Base-by-base conservation (phyloP, 192 early-diverging fungal genomes). In the Gorgonomyces haynaldii region DNA sequence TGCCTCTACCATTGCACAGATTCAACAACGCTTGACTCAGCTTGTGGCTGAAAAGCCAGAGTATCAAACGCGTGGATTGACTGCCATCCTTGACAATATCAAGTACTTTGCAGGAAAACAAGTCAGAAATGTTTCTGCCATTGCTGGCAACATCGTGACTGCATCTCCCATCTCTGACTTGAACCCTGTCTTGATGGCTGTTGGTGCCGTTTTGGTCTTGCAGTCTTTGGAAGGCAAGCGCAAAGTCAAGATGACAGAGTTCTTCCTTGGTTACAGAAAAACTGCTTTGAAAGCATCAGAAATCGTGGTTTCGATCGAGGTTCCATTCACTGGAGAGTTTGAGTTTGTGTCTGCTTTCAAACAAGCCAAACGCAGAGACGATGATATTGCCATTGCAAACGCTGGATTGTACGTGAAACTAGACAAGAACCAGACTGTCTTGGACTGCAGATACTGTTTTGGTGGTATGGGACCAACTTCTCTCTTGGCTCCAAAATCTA, bases 131-230 rank as follows among this genome's bases (percentile, higher is more conserved):
- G 84, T 88, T 2, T 84, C 89, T 2, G 79, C 81, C 5, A 66
- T 89, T 42, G 89, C 81, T 19, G 89, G 89, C 24, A 91, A 89
- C 61, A 81, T 89, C 38, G 78, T 72, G 15, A 89, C 88, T 4
- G 88, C 87, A n/a, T 84, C 81, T 39, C 86, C 88, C 6, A 89
- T 88, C 45, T 88, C 85, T 9, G 86, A 89, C 55, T 65, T 91
- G 42, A 91, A 89, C 60, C 88, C 88, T 1, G 82, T 88, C 24
- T 79, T 86, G 40, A 61, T 91, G 12, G 80, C 86, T 8, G 60
- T 78, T 25, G 72, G 64, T 32, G 71, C 79, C 1, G 49, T 52
- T 0, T 62, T 85, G 30, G 76, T 56, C 23, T 62, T 78, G 9
- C 42, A 59, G 7, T 70, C 66, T 52, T 37, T 49, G 27, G 53